Conservation (phyloP, 257 asterid genomes). For the Fraxinus pennsylvanica region DNA sequence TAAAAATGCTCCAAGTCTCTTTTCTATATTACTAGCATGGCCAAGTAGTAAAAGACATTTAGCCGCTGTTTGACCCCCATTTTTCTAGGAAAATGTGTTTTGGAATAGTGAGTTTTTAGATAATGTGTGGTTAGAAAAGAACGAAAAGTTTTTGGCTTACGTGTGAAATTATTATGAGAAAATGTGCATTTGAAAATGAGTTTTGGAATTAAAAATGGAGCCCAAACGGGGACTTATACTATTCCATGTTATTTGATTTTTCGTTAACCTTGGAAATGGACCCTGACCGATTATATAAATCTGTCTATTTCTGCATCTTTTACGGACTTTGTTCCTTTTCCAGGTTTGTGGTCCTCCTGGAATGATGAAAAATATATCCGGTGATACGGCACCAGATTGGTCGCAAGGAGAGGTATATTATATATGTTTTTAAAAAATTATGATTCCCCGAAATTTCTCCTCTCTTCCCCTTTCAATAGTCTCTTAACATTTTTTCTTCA, state of each 20-base stretch:
- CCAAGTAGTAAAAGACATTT: background rate
- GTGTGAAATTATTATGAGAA: too few relatives aligned
- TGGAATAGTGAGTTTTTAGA: too few relatives aligned
- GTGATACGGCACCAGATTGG: constrained; percentile 77
- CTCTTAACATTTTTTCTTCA: background rate
- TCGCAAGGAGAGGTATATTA: constrained; percentile 94
- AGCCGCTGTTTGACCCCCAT: too few relatives aligned
- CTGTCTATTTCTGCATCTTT: constrained; percentile 10
- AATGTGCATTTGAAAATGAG: too few relatives aligned
- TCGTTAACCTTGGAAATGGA: background rate
- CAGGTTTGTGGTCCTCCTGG: constrained; percentile 99
- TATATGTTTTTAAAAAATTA: background rate
- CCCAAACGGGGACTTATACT: too few relatives aligned
- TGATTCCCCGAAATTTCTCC: background rate
- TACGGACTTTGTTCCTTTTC: constrained; percentile 21
- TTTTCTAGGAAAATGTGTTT: too few relatives aligned
- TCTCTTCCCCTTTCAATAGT: background rate
- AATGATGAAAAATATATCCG: constrained; percentile 84
- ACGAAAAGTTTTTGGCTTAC: too few relatives aligned
- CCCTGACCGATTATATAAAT: background rate
- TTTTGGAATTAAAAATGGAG: too few relatives aligned
- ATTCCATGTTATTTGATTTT: background rate
- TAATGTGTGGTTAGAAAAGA: too few relatives aligned
- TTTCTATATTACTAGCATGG: background rate
- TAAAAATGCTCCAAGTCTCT: background rate